Evolutionary conservation across 768 basidiomycete species (phyloP), one percentile per base, ranked within the genome.

Genomic region (Phanerochaete carnosa): DNA sequence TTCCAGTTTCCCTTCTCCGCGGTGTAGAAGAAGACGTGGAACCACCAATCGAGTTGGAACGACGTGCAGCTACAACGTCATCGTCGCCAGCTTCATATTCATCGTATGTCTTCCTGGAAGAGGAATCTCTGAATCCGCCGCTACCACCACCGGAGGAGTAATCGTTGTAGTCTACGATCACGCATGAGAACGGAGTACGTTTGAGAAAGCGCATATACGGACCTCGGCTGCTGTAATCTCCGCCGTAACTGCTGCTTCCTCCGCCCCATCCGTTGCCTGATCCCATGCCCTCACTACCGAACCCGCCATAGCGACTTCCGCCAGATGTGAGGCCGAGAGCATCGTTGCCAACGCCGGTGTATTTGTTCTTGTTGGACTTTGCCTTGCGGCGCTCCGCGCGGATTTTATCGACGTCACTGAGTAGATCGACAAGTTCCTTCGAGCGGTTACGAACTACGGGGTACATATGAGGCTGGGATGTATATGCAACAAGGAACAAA

Each of bases 51-150:
- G 77, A 77, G 47, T 76, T 77, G 62, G 73, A 78, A 55, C 73
- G 80, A 62, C 70, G 75, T 62, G 66, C 73, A 43, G 70, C 73
- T n/a, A 62, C 45, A 7, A 60, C 60, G 32, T 96, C 94, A 62
- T 98, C 95, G 60, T 94, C 94, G 1, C 96, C 96, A 13, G 96
- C 97, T 65, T 96, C 92, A 73, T 99, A 99, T 72, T 98, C 95
- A 68, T 98, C 95, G 65, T 86, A 98, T 26, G 83, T 82, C 58
- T 79, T 77, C 16, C 84, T 76, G 43, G 84, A 73, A 8, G 73
- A 72, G 32, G 74, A 77, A 62, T 93, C 90, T 54, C 83, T 78
- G 75, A 89, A 92, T 1, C 80, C 81, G 46, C 80, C 76, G 57
- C 80, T 78, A 43, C 83, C 79, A 46, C 79, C 77, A 3, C 82